A percentile compares a stretch with the other conserved stretches of the same genome.
These are phyloP conservation scores for Tricholoma bakamatsutake DNA, from an alignment of 768 basidiomycete species.

Conservation along the genomic window DNA sequence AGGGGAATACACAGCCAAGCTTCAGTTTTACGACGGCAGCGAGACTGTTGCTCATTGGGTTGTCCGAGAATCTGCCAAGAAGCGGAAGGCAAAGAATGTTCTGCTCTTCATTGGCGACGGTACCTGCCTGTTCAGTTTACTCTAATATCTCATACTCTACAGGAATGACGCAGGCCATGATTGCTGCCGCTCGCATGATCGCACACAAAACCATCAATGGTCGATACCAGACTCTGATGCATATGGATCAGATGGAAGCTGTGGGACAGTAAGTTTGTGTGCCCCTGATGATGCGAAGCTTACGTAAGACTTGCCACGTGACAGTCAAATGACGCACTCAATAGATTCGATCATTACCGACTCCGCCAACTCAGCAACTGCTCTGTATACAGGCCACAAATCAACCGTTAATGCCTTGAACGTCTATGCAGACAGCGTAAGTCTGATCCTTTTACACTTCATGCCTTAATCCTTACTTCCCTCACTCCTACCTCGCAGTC, in stretches of 20 bases:
- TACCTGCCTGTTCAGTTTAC: slow-evolving; percentile 11
- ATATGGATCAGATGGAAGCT: slow-evolving; percentile 42
- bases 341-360: slow-evolving; percentile 44
- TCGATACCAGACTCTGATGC: slow-evolving; percentile 39
- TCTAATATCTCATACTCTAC: too few species aligned
- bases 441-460: slow-evolving; percentile 6
- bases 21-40: slow-evolving; percentile 28
- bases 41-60: slow-evolving; percentile 35
- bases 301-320: background rate
- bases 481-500: slow-evolving; percentile 22
- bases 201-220: slow-evolving; percentile 43
- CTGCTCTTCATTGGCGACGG: slow-evolving; percentile 43
- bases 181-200: slow-evolving; percentile 39
- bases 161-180: slow-evolving; percentile 46
- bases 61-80: slow-evolving; percentile 28
- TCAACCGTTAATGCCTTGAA: slow-evolving; percentile 35
- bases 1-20: slow-evolving; percentile 33
- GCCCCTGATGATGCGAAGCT: background rate
- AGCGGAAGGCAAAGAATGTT: slow-evolving; percentile 36
- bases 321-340: slow-evolving; percentile 42
- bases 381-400: slow-evolving; percentile 41
- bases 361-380: slow-evolving; percentile 42
- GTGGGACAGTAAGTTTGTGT: slow-evolving; percentile 31
- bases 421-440: slow-evolving; percentile 38
- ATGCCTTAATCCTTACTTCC: background rate